phyloP scores from a whole-genome alignment of 345 rosid species.

The Eucalyptus dawsonii region DNA sequence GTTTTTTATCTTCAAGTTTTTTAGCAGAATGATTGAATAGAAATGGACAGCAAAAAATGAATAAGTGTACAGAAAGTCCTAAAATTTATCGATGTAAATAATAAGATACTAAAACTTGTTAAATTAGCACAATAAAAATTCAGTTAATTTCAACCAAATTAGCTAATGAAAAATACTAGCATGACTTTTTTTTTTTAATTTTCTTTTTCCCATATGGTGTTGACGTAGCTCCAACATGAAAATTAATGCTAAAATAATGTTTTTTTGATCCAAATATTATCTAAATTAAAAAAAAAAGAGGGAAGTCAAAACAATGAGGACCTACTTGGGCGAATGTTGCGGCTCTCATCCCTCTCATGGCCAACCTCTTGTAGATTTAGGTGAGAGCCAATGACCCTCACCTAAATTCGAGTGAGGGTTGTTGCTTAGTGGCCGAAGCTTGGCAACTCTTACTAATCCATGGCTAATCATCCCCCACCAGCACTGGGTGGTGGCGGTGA shows the following conservation, averaged over 20 bases:
- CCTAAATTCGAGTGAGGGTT: too few relatives aligned
- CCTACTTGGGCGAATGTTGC: neutral
- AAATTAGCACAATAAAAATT: too few relatives aligned
- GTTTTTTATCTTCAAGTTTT: neutral
- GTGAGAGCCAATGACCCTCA: too few relatives aligned
- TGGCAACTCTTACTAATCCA: fast-evolving
- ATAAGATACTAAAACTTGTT: fast-evolving
- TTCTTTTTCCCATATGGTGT: neutral
- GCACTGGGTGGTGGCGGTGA: fast-evolving
- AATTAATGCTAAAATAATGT: neutral
- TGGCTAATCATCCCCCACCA: fast-evolving
- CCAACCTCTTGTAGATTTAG: too few relatives aligned
- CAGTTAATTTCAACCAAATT: too few relatives aligned
- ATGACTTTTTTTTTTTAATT: too few relatives aligned
- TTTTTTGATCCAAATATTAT: too few relatives aligned
- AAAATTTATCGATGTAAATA: too few relatives aligned
- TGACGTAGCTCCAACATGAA: too few relatives aligned
- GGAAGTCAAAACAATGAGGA: neutral
- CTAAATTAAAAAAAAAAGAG: too few relatives aligned
- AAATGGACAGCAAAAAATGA: neutral
- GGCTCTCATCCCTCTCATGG: too few relatives aligned
- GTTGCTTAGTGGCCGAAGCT: fast-evolving
- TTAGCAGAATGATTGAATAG: neutral
- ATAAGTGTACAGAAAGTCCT: neutral
- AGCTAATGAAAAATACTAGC: too few relatives aligned